Conservation (phyloP, 2,329 filamentous ascomycete genomes). For the Arthrinium phaeospermum region DNA sequence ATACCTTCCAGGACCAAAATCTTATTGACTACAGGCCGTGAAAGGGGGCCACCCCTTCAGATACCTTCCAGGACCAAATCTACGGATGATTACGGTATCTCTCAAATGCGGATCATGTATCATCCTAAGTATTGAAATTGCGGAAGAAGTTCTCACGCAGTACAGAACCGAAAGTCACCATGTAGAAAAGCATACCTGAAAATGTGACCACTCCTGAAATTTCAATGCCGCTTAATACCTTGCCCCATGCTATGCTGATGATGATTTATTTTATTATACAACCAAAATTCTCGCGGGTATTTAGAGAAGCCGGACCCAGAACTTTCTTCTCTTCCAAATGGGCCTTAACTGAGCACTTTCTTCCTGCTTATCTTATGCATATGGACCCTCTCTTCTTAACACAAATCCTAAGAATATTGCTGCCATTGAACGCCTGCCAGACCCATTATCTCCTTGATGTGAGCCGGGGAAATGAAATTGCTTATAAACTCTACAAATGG, state of each 20-base stretch:
- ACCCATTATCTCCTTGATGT: background rate
- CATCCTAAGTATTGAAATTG: background rate
- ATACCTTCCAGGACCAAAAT: too few relatives aligned
- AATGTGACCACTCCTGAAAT: background rate
- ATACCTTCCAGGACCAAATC: too few relatives aligned
- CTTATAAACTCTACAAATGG: background rate
- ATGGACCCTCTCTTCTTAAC: background rate
- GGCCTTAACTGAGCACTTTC: background rate
- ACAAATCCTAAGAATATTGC: background rate
- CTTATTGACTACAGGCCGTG: too few relatives aligned
- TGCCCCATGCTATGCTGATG: background rate
- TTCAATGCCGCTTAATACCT: background rate
- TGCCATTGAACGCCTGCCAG: background rate
- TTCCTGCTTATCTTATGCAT: background rate
- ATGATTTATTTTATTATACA: background rate
- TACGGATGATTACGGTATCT: too few relatives aligned
- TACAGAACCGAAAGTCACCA: background rate
- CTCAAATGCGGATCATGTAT: background rate
- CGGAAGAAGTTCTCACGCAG: background rate
- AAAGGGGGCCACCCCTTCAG: too few relatives aligned
- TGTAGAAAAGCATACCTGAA: background rate
- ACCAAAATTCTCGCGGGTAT: background rate
- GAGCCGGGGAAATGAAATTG: background rate
- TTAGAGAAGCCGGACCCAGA: background rate
- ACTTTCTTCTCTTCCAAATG: background rate